phyloP scores from a whole-genome alignment of 352 stramenopile species.

The Phytophthora tentaculata region DNA sequence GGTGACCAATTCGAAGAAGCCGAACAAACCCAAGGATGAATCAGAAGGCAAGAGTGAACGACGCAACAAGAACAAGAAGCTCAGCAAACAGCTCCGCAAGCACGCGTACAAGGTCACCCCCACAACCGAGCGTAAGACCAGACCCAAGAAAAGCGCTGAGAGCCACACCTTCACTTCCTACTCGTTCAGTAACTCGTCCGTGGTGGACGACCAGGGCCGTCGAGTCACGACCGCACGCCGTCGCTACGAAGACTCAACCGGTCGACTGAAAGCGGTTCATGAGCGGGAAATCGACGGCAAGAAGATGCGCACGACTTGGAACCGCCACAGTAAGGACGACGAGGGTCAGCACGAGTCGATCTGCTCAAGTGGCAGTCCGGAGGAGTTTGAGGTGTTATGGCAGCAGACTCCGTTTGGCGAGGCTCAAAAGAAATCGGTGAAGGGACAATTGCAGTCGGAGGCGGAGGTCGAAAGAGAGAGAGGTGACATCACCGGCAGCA shows the following conservation, averaged over 20 bases:
- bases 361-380: conserved; percentile 40
- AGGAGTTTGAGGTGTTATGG: conserved; percentile 65
- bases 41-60: no score
- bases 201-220: no score
- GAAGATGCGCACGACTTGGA: conserved; percentile 47
- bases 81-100: no score
- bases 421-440: conserved; percentile 40
- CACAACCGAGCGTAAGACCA: no score
- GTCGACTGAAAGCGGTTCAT: conserved; percentile 40
- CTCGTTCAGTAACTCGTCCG: not conserved
- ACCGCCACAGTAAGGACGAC: conserved; percentile 35
- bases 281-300: conserved; percentile 45
- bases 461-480: conserved; percentile 1
- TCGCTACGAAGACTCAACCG: conserved; percentile 44
- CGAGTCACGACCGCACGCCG: not conserved
- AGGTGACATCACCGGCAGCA: not conserved
- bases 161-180: not conserved
- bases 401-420: conserved; percentile 52
- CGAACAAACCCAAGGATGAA: no score
- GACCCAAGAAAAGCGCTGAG: no score
- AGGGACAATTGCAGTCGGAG: conserved; percentile 11
- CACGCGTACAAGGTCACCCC: no score
- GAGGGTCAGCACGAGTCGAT: conserved; percentile 43
- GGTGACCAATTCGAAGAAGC: no score
- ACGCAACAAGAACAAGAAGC: no score